Evolutionary conservation across 345 rosid genomes (phyloP).

Genomic region (Eucalyptus cladocalyx): DNA sequence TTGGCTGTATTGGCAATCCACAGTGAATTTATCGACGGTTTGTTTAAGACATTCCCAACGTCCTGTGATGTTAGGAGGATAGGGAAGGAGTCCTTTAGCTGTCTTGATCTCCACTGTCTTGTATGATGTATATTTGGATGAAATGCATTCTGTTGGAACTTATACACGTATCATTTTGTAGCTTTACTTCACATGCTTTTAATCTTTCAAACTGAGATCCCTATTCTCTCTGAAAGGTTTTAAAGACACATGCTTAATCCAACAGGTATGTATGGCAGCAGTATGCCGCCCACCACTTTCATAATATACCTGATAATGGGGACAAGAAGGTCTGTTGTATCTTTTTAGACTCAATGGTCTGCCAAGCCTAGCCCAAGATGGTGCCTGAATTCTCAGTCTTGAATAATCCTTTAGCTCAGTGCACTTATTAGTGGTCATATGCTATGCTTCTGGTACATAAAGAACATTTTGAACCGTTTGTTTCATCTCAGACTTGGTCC

Average conservation of each 20-base stretch:
- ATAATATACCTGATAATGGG: background rate
- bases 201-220: background rate
- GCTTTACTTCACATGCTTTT: background rate
- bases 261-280: background rate
- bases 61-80: background rate
- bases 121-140: background rate
- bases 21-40: background rate
- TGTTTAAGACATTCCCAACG: background rate
- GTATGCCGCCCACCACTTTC: background rate
- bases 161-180: background rate
- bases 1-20: background rate
- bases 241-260: background rate
- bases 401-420: background rate
- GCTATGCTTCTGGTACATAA: background rate
- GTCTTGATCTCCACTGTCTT: background rate
- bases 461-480: background rate
- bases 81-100: background rate
- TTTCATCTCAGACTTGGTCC: background rate
- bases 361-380: background rate
- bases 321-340: background rate
- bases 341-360: background rate
- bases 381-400: background rate
- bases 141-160: background rate
- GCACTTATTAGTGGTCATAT: background rate
- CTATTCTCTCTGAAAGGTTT: background rate